Evolutionary conservation across 2,329 filamentous ascomycete genomes (phyloP).

Genomic region (Emergomyces pasteurianus): DNA sequence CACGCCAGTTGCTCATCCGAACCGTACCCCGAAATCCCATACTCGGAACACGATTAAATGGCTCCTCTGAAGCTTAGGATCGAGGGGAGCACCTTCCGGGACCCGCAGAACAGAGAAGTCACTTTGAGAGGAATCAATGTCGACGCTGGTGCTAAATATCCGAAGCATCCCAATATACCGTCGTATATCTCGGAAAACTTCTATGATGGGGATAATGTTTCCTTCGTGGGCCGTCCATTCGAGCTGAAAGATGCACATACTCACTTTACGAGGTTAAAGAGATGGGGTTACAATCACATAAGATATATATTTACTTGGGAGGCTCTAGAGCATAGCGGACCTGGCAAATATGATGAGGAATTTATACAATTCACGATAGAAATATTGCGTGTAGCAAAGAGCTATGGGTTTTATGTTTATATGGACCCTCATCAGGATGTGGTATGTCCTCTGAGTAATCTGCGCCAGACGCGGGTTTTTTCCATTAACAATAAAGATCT

Average conservation of each 20-base stretch:
- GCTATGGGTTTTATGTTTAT: slow-evolving; percentile 90
- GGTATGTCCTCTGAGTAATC: slow-evolving; percentile 30
- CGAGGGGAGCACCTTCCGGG: slow-evolving; percentile 74
- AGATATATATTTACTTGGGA: slow-evolving; percentile 98
- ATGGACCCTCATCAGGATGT: slow-evolving; percentile 99
- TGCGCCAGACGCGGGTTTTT: background rate
- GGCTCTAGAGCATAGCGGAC: slow-evolving; percentile 86
- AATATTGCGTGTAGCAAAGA: slow-evolving; percentile 68
- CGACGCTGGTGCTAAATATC: slow-evolving; percentile 81
- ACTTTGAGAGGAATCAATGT: slow-evolving; percentile 89
- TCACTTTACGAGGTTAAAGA: slow-evolving; percentile 75
- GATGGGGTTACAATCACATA: slow-evolving; percentile 92
- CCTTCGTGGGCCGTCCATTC: slow-evolving; percentile 80
- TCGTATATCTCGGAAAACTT: slow-evolving; percentile 70
- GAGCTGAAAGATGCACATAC: slow-evolving; percentile 66
- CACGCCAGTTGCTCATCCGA: background rate
- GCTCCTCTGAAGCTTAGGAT: slow-evolving; percentile 65
- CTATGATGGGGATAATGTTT: slow-evolving; percentile 85
- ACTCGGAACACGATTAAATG: slow-evolving; percentile 40
- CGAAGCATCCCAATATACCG: slow-evolving; percentile 65
- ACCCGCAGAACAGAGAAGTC: slow-evolving; percentile 69
- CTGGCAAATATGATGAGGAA: slow-evolving; percentile 83
- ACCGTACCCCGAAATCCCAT: background rate
- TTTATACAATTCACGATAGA: slow-evolving; percentile 88
- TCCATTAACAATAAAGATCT: slow-evolving; percentile 15